Base-by-base conservation (phyloP, 2,329 filamentous ascomycete genomes). In the Verticillium nubilum region DNA sequence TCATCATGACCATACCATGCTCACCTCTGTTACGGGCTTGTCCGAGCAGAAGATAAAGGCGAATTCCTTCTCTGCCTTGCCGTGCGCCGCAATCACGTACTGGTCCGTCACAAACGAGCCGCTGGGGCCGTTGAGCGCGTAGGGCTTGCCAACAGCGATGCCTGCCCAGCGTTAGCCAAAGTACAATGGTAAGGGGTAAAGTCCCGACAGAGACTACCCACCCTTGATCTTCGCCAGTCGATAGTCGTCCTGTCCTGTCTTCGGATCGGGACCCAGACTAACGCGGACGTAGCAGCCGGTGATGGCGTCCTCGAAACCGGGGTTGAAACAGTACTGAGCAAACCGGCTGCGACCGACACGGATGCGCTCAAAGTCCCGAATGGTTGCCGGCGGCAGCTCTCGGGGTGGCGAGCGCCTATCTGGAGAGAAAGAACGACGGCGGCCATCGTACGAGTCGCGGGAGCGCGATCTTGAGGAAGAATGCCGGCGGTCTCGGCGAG, bases 21-120 rank as follows among this genome's bases (percentile, higher is more conserved):
- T 64, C 78, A 91, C 89, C 73, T 95, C 92, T n/a, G 89, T 91
- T 69, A 98, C 90, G 50, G 82, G 80, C 56, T 87, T 86, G 72
- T 97, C 93, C 0, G 95, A 98, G 70, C 94, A 93, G 63, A 89
- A 88, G 62, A 95, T 88, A 73, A 98, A 97, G 4, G 93, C 92
- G 76, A 92, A 97, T 35, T 93, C 87, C 71, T 89, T 89, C 69
- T 92, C 84, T 0, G 90, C 83, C 67, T 93, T 92, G 53, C 95
- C 95, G 70, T 96, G 90, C 7, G 91, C 87, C 50, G 91, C 87
- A 58, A 88, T 79, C 31, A 91, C 86, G 70, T 98, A 97, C 71
- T 93, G 89, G 62, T 96, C 92, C 0, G 92, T 96, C 31, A 90
- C 85, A 67, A 97, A 90, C 3, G 81, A 80, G 63, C 92, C 89